Evolutionary conservation across 2,329 filamentous ascomycete genomes (phyloP).

Genomic region (Arachnomyces sp.): DNA sequence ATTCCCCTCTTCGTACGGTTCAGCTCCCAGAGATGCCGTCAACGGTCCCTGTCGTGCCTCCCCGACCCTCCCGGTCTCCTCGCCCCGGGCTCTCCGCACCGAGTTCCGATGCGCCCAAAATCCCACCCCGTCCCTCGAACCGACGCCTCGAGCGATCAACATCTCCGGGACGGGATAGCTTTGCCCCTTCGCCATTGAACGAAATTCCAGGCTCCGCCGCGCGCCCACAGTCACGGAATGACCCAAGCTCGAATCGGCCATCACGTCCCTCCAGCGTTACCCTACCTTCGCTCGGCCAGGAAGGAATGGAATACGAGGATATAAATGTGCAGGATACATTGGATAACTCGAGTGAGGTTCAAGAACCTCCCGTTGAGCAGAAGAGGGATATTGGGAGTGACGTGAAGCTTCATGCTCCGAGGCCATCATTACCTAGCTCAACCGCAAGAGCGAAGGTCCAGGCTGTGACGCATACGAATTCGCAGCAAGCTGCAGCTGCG

Average conservation of each 20-base stretch:
- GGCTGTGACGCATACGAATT: slow-evolving; percentile 82
- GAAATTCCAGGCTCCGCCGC: slow-evolving; percentile 3
- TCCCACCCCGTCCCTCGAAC: slow-evolving; percentile 10
- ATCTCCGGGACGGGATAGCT: slow-evolving; percentile 10
- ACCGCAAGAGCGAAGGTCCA: slow-evolving; percentile 79
- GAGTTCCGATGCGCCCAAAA: slow-evolving; percentile 8
- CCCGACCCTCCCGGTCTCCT: slow-evolving; percentile 50
- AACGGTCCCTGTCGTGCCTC: slow-evolving; percentile 51
- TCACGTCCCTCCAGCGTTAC: slow-evolving; percentile 66
- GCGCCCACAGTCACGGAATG: not conserved
- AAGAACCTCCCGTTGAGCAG: slow-evolving; percentile 52
- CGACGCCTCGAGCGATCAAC: slow-evolving; percentile 4
- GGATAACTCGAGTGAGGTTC: slow-evolving; percentile 36
- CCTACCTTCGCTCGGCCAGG: slow-evolving; percentile 78
- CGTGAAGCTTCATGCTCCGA: slow-evolving; percentile 80
- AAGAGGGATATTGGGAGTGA: slow-evolving; percentile 71
- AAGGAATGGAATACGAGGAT: slow-evolving; percentile 79
- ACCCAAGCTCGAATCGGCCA: slow-evolving; percentile 1
- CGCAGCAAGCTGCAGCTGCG: slow-evolving; percentile 73
- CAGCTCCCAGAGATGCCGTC: too few relatives aligned
- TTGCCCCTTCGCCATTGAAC: slow-evolving; percentile 12
- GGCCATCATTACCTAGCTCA: slow-evolving; percentile 69
- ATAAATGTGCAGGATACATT: slow-evolving; percentile 38
- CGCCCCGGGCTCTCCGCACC: slow-evolving; percentile 25
- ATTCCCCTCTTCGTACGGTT: too few relatives aligned